Evolutionary conservation across 331 rosid species (phyloP).

Genomic region (Arachis monticola): DNA sequence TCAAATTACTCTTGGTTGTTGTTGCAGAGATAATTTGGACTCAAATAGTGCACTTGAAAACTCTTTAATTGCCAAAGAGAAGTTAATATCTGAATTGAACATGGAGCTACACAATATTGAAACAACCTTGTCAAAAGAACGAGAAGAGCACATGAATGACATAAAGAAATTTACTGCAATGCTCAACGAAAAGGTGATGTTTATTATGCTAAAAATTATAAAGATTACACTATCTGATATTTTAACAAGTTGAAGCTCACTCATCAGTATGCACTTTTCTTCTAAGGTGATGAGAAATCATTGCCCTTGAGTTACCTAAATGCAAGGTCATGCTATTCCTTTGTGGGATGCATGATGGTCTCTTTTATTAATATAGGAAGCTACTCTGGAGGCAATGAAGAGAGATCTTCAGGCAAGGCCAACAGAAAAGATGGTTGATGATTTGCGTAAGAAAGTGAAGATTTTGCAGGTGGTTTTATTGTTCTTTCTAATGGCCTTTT

Average conservation of each 20-base stretch:
- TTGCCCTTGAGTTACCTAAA: conserved; percentile 4
- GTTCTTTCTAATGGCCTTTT: conserved; percentile 12
- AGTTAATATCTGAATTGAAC: conserved; percentile 91
- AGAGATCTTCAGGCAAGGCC: conserved; percentile 87
- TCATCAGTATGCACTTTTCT: conserved; percentile 12
- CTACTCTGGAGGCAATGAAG: conserved; percentile 79
- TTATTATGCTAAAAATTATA: conserved; percentile 23
- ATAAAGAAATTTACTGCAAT: conserved; percentile 78
- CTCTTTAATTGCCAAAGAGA: conserved; percentile 92
- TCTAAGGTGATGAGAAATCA: conserved; percentile 13
- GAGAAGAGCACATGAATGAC: conserved; percentile 82
- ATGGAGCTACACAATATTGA: conserved; percentile 95
- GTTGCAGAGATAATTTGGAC: conserved; percentile 78
- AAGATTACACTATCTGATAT: conserved; percentile 24
- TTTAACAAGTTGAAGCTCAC: conserved; percentile 2
- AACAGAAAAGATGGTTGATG: conserved; percentile 82
- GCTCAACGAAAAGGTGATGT: conserved; percentile 82
- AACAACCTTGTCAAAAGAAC: conserved; percentile 80
- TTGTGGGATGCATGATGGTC: conserved; percentile 1
- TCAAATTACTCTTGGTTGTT: conserved; percentile 33
- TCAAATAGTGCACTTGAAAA: conserved; percentile 84
- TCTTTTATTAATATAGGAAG: conserved; percentile 60
- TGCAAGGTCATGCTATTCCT: conserved; percentile 21
- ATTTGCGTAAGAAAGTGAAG: conserved; percentile 87
- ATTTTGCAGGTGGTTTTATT: conserved; percentile 79